Evolutionary conservation across 2,329 filamentous ascomycete species (phyloP), one percentile per base, ranked within the genome.

Genomic region (Scortechinia acanthostroma): DNA sequence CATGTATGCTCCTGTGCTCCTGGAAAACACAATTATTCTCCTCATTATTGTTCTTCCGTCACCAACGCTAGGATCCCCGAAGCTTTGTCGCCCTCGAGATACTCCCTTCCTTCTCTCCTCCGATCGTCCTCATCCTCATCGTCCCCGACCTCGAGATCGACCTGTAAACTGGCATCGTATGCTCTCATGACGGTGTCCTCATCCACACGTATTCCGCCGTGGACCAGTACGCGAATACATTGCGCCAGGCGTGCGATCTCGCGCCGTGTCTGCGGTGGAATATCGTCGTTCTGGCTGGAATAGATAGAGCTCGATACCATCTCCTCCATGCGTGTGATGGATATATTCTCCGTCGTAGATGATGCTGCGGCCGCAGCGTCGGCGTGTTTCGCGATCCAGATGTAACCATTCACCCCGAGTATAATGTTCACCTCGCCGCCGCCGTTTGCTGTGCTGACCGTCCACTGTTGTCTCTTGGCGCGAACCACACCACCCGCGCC

Each of bases 341-440:
- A 58, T 70, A 73, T 45, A 68, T 69, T 52, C 15, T 59, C 51
- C 43, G 61, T 40, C 17, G 35, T 43, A 43, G 53, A 67, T 30
- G 63, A 58, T 33, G 64, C 56, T 4, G 60, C 60, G 3, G 65
- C 63, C n/a, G 74, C 73, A 25, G 74, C 76, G 52, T 87, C 82
- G 4, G 86, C 69, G 55, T 95, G 89, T 68, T 88, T 91, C 63
- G 84, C 83, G 57, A 97, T 91, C 86, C 89, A 98, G 47, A 97
- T 90, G 60, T 94, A 97, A 1, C 93, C 93, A 57, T 98, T 98
- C 30, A 98, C 93, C 2, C 93, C 93, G 1, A 98, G 72, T 44
- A 95, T 77, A 4, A 97, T 80, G 58, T 96, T 88, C 21, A 98
- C 77, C 42, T 81, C 78, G 50, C 81, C 83, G 44, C 78, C 74